Evolutionary conservation across 2,329 filamentous ascomycete species (phyloP), one percentile per base, ranked within the genome.

Genomic region (Neodidymelliopsis sp.): DNA sequence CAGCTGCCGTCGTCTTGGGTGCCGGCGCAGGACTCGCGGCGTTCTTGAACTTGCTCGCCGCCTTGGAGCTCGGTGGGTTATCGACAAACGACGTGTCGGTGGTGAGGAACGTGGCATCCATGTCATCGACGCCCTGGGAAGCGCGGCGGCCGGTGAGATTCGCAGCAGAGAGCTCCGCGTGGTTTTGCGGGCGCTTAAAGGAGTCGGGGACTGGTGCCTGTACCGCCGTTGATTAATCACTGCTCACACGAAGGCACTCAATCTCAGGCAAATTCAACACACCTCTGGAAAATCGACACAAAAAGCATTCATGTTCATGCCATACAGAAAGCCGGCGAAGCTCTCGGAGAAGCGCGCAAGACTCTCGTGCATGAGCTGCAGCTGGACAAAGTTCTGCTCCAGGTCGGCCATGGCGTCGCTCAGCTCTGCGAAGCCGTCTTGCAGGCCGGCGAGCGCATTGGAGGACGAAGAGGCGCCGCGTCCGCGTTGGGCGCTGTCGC

Each of bases 261-360:
- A n/a, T n/a, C n/a, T n/a, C n/a, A n/a, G n/a, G n/a, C n/a, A n/a
- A n/a, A n/a, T n/a, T n/a, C n/a, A n/a, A n/a, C n/a, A 1, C 75
- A 91, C 91, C 84, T 99, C 94, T 0, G 91, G 90, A 59, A 97
- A 99, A 72, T 99, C 94, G 23, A 97, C 92, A 72, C 93, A 97
- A 71, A 97, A 99, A 1, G 94, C 94, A 73, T 97, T 97, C 92
- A 99, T 97, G 69, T 97, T 97, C 70, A 99, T 74, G 2, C 94
- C 94, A 65, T 97, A 99, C 34, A 99, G 76, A 66, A 99, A 97
- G 62, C 88, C 91, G 1, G 91, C 91, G 74, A 99, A 99, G 67
- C 89, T 95, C 79, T 99, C 94, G 73, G 88, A 93, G 74, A 99
- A 99, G 19, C 94, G 85, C 18, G 90, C 85, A 60, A 99, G 75